A percentile compares a stretch with the other conserved stretches of the same genome.
phyloP scores from a whole-genome alignment of 139 green algal genomes.

The Chlorella sorokiniana region DNA sequence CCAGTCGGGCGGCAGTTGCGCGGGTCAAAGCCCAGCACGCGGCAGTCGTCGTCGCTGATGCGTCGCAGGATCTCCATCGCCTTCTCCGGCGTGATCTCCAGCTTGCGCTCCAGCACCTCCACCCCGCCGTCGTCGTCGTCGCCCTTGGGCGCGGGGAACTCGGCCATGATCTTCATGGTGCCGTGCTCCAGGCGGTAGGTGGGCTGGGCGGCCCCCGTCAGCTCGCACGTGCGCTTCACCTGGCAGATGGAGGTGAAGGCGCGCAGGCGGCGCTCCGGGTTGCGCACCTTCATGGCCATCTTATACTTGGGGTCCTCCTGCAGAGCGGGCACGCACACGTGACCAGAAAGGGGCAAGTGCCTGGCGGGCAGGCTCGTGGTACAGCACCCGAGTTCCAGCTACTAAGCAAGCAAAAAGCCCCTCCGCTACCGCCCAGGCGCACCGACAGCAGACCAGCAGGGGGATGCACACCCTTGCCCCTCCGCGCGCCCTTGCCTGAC shows the following conservation, averaged over 20 bases:
- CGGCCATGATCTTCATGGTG: slow-evolving; percentile 85
- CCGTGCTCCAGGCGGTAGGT: slow-evolving; percentile 79
- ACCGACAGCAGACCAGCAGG: too few species aligned
- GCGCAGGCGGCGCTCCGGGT: slow-evolving; percentile 76
- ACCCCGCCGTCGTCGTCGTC: slow-evolving; percentile 66
- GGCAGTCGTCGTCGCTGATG: slow-evolving; percentile 93
- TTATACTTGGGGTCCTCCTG: slow-evolving; percentile 80
- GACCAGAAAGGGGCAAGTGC: too few species aligned
- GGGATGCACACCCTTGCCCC: too few species aligned
- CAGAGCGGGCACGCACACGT: too few species aligned
- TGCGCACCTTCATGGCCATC: slow-evolving; percentile 59
- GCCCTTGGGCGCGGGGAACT: slow-evolving; percentile 86
- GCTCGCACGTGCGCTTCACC: slow-evolving; percentile 52
- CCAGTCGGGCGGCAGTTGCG: slow-evolving; percentile 90
- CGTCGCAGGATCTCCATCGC: slow-evolving; percentile 89
- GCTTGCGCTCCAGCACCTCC: slow-evolving; percentile 67
- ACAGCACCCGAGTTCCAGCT: too few species aligned
- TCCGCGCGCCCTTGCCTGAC: background rate
- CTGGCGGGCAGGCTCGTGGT: too few species aligned
- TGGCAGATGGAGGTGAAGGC: slow-evolving; percentile 69
- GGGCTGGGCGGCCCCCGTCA: slow-evolving; percentile 83
- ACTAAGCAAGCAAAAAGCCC: too few species aligned
- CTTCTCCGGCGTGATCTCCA: slow-evolving; percentile 83
- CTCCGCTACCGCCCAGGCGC: too few species aligned
- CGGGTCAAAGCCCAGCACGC: slow-evolving; percentile 87